Base-by-base conservation (phyloP, 805 yeast species). In the Zygosaccharomyces siamensis region DNA sequence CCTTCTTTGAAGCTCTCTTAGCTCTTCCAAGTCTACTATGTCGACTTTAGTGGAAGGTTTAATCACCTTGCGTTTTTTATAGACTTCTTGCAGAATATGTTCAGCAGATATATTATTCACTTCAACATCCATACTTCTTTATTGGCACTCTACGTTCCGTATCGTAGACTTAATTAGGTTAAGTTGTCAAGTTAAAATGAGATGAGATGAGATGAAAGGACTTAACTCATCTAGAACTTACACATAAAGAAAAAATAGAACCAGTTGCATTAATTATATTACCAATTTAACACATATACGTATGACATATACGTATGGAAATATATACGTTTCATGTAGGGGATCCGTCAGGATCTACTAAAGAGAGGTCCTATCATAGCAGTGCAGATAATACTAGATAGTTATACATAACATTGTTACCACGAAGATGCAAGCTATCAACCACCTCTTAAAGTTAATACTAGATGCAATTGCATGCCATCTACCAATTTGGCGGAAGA, bases 381-480 rank as follows among this genome's bases (percentile, higher is more conserved):
- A 16, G 11, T 10, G 14, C 11, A 4, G 16, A 14, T 33, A 14
- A 18, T 33, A 14, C 37, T 33, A 33, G 4, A 33, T 33, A 33
- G 20, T 33, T 33, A 16, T 18, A 33, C 11, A 33, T 33, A 33
- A 14, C 21, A 4, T 27, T 32, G 14, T 33, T 7, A 7, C 20
- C 10, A 33, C 7, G 11, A 33, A 33, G 23, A 14, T 14, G 21
- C 20, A 33, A 20, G 18, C 18, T 39, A 50, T 20, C 40, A 36
- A 8, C 98, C 98, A 2, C 99, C 99, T 68, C 98, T 83, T 46
- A 92, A 78, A 1, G 98, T 92, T 59, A 92, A 72, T 14, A 93
- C 98, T 61, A 92, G 75, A 70, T 92, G 97, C 58, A 92, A 73
- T 45, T 89, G 88, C 38, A 92, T 79, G 10, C 97, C 98, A 1